Evolutionary conservation across 179 eudicot species (phyloP).

Genomic region (Amaranthus tricolor): DNA sequence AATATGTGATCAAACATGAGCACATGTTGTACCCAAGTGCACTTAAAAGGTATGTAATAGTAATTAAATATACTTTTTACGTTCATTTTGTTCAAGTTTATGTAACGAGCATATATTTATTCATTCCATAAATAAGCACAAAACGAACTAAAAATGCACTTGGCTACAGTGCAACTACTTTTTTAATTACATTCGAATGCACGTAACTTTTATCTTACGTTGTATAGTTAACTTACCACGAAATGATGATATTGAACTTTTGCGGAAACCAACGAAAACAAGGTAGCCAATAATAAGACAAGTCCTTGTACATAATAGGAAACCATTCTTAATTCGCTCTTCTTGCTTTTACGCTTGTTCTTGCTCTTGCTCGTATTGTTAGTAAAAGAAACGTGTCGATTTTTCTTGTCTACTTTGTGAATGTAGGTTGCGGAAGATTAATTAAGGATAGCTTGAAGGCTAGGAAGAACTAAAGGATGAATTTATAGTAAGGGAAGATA

Average conservation of each 20-base stretch:
- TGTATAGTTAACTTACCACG: constrained; percentile 36
- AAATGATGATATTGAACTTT: constrained; percentile 51
- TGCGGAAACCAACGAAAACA: constrained; percentile 37
- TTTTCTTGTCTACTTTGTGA: not conserved
- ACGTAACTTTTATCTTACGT: too few species aligned
- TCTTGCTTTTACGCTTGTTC: not conserved
- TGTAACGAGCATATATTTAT: too few species aligned
- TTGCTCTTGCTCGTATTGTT: not conserved
- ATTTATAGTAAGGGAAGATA: constrained; percentile 32
- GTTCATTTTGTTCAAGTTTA: too few species aligned
- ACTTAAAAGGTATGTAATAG: too few species aligned
- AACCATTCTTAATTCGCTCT: constrained; percentile 12
- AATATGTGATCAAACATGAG: too few species aligned
- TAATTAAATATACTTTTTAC: too few species aligned
- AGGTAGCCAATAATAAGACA: constrained; percentile 38
- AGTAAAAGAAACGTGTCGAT: not conserved
- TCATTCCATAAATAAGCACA: too few species aligned
- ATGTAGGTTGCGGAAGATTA: constrained; percentile 18
- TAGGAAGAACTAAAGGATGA: constrained; percentile 21
- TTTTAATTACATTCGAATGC: too few species aligned
- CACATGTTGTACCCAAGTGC: too few species aligned
- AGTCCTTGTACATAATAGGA: constrained; percentile 29
- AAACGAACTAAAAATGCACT: too few species aligned
- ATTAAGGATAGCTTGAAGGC: constrained; percentile 29
- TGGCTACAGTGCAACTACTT: too few species aligned